A percentile compares a stretch with the other conserved stretches of the same genome.
These are phyloP conservation scores for Fusarium anthophilum DNA, from an alignment of 2,329 filamentous ascomycete species.

Conservation along the genomic window DNA sequence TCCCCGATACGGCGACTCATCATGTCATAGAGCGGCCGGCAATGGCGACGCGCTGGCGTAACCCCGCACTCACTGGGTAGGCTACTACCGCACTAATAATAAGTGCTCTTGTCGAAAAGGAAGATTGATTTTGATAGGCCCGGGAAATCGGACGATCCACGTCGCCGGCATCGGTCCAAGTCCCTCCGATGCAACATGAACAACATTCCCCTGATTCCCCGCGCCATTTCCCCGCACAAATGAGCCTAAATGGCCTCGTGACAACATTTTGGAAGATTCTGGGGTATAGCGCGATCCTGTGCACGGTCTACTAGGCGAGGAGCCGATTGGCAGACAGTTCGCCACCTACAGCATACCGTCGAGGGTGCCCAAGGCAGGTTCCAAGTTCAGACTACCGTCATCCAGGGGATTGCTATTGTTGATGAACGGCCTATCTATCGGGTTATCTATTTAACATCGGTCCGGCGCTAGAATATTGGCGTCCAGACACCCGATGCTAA, in stretches of 20 bases:
- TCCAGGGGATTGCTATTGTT: neutral
- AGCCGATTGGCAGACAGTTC: neutral
- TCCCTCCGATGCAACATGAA: neutral
- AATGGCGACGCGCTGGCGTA: neutral
- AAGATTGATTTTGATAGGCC: neutral
- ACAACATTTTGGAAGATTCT: neutral
- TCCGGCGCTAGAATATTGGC: neutral
- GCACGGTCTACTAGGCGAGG: neutral
- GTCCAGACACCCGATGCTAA: neutral
- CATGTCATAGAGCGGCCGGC: neutral
- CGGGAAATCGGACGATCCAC: neutral
- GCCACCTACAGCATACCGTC: neutral
- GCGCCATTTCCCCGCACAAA: neutral
- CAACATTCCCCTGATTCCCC: neutral
- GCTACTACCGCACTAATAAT: neutral
- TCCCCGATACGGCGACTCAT: neutral
- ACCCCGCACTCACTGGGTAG: neutral
- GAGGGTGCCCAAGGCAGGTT: neutral
- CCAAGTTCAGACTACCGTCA: neutral
- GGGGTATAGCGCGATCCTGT: neutral
- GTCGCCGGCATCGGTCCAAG: neutral
- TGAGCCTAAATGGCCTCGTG: neutral
- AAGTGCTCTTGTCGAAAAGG: neutral
- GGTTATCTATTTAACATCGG: neutral
- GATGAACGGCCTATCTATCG: neutral